These are phyloP conservation scores for Corynespora cassiicola DNA, from an alignment of 2,329 filamentous ascomycete genomes.

Conservation along the genomic window DNA sequence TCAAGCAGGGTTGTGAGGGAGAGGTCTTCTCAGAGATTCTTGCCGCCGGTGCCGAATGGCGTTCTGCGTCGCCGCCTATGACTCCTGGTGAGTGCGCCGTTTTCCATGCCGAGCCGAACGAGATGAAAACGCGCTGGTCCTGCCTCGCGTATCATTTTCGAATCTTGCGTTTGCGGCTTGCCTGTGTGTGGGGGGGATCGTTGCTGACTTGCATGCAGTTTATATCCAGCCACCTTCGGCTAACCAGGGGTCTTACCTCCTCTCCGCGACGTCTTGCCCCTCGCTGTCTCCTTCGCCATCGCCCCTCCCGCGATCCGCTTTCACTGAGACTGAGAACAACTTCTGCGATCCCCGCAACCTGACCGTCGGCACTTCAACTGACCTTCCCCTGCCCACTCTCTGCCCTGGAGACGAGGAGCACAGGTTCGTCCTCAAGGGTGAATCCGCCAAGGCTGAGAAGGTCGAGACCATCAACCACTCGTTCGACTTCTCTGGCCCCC, in stretches of 20 bases:
- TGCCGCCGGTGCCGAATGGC: conserved; percentile 76
- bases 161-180: too few species aligned
- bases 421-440: conserved; percentile 58
- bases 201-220: conserved; percentile 54
- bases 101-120: too few species aligned
- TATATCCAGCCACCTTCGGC: conserved; percentile 73
- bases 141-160: conserved; percentile 1
- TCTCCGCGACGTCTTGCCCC: conserved; percentile 76
- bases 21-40: conserved; percentile 76
- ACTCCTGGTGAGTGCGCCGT: conserved; percentile 80
- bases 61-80: conserved; percentile 81
- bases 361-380: conserved; percentile 70
- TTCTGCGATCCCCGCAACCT: conserved; percentile 93
- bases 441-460: conserved; percentile 43
- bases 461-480: conserved; percentile 41
- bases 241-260: conserved; percentile 70
- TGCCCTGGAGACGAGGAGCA: conserved; percentile 69
- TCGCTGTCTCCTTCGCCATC: conserved; percentile 88
- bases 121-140: too few species aligned
- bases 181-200: too few species aligned
- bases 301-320: conserved; percentile 73
- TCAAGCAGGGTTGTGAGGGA: conserved; percentile 68
- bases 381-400: conserved; percentile 71
- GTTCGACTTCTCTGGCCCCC: conserved; percentile 63
- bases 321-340: conserved; percentile 75